Percentiles rank a stretch among this genome's conserved stretches.
These are phyloP conservation scores for Nakazawaea peltata DNA, from an alignment of 805 yeast species.

Conservation along the genomic window DNA sequence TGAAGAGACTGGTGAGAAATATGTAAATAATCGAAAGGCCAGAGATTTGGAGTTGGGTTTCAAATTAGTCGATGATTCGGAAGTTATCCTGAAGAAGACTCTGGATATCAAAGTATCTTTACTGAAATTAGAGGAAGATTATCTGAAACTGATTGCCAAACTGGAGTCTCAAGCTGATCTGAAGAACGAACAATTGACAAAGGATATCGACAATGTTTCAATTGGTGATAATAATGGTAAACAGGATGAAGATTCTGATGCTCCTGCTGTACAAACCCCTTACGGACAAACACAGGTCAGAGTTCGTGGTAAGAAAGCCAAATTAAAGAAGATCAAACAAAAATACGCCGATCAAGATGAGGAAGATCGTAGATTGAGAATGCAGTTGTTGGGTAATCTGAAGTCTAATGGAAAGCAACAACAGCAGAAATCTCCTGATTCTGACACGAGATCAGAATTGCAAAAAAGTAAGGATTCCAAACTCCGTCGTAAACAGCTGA, in stretches of 20 bases:
- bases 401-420: conserved; percentile 21
- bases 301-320: conserved; percentile 80
- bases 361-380: conserved; percentile 65
- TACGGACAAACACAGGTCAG: conserved; percentile 25
- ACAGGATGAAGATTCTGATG: conserved; percentile 3
- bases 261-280: conserved; percentile 11
- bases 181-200: neutral
- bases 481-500: conserved; percentile 19
- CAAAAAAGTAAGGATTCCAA: conserved; percentile 6
- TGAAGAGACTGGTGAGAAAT: conserved; percentile 35
- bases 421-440: neutral
- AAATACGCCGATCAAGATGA: conserved; percentile 92
- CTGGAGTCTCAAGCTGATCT: neutral
- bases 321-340: conserved; percentile 69
- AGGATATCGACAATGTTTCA: neutral
- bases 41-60: conserved; percentile 23
- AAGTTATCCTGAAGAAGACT: conserved; percentile 16
- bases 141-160: conserved; percentile 7
- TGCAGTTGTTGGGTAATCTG: conserved; percentile 74
- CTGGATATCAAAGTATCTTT: conserved; percentile 23
- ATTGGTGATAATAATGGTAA: neutral
- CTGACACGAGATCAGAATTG: conserved; percentile 4
- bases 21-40: conserved; percentile 18
- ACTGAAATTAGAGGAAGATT: conserved; percentile 16
- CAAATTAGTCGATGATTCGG: conserved; percentile 20